Evolutionary conservation across 139 green algal species (phyloP).

Genomic region (Axilococcus clingmanii): DNA sequence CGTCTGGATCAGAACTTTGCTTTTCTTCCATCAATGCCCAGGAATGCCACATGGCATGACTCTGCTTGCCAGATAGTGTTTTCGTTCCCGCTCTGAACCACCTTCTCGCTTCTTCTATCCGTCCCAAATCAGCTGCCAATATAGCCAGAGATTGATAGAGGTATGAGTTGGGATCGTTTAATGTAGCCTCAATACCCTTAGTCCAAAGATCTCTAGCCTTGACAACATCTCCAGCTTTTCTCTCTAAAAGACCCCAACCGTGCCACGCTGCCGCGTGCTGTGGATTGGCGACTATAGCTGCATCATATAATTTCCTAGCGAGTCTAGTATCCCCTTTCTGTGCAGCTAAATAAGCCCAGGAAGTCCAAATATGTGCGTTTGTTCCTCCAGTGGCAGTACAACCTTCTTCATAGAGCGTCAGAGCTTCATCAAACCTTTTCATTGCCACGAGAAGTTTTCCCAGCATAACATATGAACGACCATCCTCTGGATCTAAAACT

Average conservation of each 20-base stretch:
- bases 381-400: slow-evolving; percentile 56
- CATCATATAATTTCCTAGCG: slow-evolving; percentile 86
- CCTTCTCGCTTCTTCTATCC: slow-evolving; percentile 59
- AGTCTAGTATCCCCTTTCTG: slow-evolving; percentile 43
- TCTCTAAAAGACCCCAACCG: slow-evolving; percentile 94
- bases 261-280: slow-evolving; percentile 89
- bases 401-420: slow-evolving; percentile 78
- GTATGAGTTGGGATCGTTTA: slow-evolving; percentile 52
- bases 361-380: slow-evolving; percentile 87
- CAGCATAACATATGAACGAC: slow-evolving; percentile 82
- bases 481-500: slow-evolving; percentile 62
- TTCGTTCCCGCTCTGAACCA: slow-evolving; percentile 74
- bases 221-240: slow-evolving; percentile 65
- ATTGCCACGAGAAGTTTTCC: slow-evolving; percentile 69
- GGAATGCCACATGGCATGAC: slow-evolving; percentile 71
- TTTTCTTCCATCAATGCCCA: slow-evolving; percentile 73
- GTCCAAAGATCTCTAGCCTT: slow-evolving; percentile 67
- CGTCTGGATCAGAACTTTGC: slow-evolving; percentile 35
- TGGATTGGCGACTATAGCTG: slow-evolving; percentile 72
- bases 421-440: slow-evolving; percentile 68
- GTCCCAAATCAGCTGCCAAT: slow-evolving; percentile 61
- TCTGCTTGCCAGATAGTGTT: slow-evolving; percentile 26
- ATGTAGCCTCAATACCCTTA: slow-evolving; percentile 44
- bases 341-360: slow-evolving; percentile 82
- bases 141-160: slow-evolving; percentile 77